Evolutionary conservation across 352 stramenopile genomes (phyloP).

Genomic region (Globisporangium recalcitrans): DNA sequence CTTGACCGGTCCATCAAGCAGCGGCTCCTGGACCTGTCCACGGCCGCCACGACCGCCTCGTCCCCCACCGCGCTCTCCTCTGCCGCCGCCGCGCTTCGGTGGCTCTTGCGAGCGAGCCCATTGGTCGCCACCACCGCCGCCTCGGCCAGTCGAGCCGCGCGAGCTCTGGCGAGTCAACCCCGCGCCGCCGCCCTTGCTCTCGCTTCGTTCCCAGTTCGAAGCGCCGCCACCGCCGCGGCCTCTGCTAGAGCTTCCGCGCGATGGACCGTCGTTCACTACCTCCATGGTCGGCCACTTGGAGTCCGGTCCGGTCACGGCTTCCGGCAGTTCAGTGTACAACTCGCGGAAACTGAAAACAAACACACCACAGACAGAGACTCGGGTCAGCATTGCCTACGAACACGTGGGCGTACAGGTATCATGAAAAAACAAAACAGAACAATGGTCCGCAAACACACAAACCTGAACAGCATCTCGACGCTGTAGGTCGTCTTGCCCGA

Average conservation of each 20-base stretch:
- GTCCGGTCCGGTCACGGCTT: conserved; percentile 27
- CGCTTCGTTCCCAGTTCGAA: conserved; percentile 53
- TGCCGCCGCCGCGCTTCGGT: conserved; percentile 44
- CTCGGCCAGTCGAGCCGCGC: conserved; percentile 24
- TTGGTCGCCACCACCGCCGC: conserved; percentile 29
- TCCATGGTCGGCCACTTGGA: conserved; percentile 70
- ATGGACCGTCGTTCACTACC: conserved; percentile 52
- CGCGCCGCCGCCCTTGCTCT: conserved; percentile 35
- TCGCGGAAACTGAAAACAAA: conserved; percentile 40
- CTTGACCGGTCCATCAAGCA: conserved; percentile 74
- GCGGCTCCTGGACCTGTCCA: conserved; percentile 32
- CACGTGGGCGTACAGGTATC: no score
- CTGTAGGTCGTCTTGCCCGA: conserved; percentile 52
- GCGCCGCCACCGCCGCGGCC: conserved; percentile 26
- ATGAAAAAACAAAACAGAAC: no score
- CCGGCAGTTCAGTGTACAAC: conserved; percentile 47
- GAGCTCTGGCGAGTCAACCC: conserved; percentile 43
- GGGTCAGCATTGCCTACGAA: no score
- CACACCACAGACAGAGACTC: no score
- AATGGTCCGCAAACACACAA: no score
- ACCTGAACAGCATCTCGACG: conserved; percentile 39
- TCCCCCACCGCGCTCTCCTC: conserved; percentile 30
- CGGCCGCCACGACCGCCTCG: conserved; percentile 36
- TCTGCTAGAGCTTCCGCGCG: conserved; percentile 33
- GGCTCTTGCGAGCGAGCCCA: conserved; percentile 72